Evolutionary conservation across 805 yeast genomes (phyloP), one percentile per base, ranked within the genome.

Genomic region (Candida multigemmis): DNA sequence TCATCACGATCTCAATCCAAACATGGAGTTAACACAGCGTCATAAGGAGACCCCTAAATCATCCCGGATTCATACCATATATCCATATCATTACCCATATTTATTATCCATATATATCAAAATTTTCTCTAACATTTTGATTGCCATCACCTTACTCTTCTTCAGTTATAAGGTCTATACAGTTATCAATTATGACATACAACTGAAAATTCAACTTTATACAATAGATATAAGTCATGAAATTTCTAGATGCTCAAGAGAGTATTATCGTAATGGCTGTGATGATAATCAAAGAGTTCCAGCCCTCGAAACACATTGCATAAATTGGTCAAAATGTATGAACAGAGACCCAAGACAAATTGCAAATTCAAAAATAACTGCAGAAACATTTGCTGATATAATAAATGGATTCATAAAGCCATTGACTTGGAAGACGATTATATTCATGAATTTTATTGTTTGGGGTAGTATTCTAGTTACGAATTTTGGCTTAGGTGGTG

Each of bases 271-370:
- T 16, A 87, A 89, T 50, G 71, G 77, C 37, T 89, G 98, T 47
- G 63, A 71, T 2, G 70, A 72, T 4, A 74, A 62, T 11, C 39
- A 42, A 24, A 58, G 89, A 9, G 87, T 76, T 0, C 95, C 94
- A 0, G 86, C 84, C 0, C 49, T 85, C 11, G 91, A 79, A 40
- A 50, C 54, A 2, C 56, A 71, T 9, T 89, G 98, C 50, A 59
- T 66, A 19, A 64, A 62, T 19, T 84, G 94, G 91, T 78, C 72
- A 34, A 68, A 66, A 31, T 91, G 98, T 49, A 83, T 84, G 86
- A 72, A 76, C 40, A 56, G 76, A 25, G 89, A 84, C 36, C 87
- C 94, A 7, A 66, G 69, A 40, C 55, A 29, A 48, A 65, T 77
- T 8, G 87, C 83, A 3, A 67, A 74, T 25, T 81, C 89, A 1